These are phyloP conservation scores for Botryosphaeria dothidea DNA, from an alignment of 2,329 filamentous ascomycete species.

Conservation along the genomic window DNA sequence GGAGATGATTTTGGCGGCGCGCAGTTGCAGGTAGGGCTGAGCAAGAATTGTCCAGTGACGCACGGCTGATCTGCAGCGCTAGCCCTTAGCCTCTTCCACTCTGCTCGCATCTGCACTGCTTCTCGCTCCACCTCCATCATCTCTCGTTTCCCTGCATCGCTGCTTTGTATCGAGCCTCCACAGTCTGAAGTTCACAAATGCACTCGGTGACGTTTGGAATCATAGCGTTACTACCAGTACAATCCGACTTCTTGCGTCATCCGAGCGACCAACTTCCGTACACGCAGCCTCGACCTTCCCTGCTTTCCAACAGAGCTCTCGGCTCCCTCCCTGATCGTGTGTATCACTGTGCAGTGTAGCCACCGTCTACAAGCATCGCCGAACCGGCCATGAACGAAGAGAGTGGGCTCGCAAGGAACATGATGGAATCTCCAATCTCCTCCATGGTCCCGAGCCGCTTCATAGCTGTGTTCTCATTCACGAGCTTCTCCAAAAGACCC, in stretches of 20 bases:
- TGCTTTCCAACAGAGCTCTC: not conserved
- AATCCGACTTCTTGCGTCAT: too few relatives aligned
- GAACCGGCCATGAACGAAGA: constrained; percentile 52
- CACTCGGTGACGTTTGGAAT: too few relatives aligned
- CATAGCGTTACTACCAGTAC: too few relatives aligned
- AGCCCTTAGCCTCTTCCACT: not conserved
- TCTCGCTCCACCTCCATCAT: not conserved
- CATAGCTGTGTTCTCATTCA: constrained; percentile 41
- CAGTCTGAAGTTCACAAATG: too few relatives aligned
- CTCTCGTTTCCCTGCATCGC: not conserved
- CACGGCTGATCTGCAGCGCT: constrained; percentile 18
- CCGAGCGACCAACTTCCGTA: not conserved
- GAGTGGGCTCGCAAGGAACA: constrained; percentile 51
- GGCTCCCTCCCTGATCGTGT: not conserved
- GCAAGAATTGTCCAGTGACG: constrained; percentile 12
- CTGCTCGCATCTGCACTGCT: not conserved
- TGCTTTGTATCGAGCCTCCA: not conserved
- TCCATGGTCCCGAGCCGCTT: constrained; percentile 45
- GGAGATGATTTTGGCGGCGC: constrained; percentile 1
- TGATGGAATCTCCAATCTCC: constrained; percentile 53
- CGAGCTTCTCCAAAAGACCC: not conserved
- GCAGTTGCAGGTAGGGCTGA: not conserved
- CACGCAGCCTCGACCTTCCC: not conserved
- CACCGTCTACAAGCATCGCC: constrained; percentile 44
- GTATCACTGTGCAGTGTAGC: constrained; percentile 1